Base-by-base conservation (phyloP, 75 land plant genomes). In the Chamaecyparis obtusa region DNA sequence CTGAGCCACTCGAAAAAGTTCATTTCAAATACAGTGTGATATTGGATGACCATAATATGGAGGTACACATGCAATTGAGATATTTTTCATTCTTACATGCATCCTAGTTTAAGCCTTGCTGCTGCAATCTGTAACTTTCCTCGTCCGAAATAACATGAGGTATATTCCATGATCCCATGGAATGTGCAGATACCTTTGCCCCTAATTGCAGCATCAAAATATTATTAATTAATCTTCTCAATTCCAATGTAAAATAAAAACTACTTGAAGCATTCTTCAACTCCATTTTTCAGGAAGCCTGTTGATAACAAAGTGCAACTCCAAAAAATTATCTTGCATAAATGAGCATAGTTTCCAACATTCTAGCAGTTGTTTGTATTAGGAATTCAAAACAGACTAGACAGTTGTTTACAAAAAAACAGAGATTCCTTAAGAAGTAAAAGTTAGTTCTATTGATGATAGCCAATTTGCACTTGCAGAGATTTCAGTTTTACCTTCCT, bases 161-260 rank as follows among this genome's bases (percentile, higher is more conserved):
- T 79, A 97, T 95, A 19, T 82, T 94, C 99, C 99, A 97, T 85
- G 96, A 92, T 69, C 99, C 99, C 43, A 94, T 87, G 15, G 91
- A 60, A 88, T 92, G 95, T 37, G 88, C 92, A 27, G 92, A 87
- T 48, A 56, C 82, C 44, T 88, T 92, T 41, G 96, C 96, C 67
- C 98, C 98, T 94, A 76, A 84, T 85, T 78, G 72, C 57, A 48
- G 21, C 43, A 46, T 10, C 14, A 32, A 46, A 83, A 39, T 55
- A 88, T 54, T 17, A 41, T 30, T 64, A 88, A 35, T 78, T 43
- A 84, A 36, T 32, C 41, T n/a, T 41, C 89, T n/a, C 14, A 49
- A 87, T 56, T 55, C 71, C 76, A 86, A n/a, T 43, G 27, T 54
- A 37, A 19, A 48, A 85, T 57, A 51, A 27, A 21, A 14, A 48